Percentiles rank a stretch among this genome's conserved stretches.
Conservation (phyloP, 2,329 filamentous ascomycete species). For the Chaetomiaceae sp. region DNA sequence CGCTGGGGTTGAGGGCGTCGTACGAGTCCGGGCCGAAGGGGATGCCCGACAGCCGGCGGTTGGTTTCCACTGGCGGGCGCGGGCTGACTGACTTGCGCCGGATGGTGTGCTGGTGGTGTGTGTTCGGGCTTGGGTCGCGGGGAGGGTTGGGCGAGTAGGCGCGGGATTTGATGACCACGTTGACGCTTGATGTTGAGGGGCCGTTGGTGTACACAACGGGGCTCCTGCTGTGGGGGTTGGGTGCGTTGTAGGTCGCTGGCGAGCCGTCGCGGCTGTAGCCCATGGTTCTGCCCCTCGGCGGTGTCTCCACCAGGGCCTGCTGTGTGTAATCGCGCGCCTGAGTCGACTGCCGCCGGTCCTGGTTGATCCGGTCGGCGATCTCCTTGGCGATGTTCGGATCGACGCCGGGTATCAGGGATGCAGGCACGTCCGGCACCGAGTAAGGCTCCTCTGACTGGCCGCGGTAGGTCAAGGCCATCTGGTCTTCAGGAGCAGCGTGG, state of each 20-base stretch:
- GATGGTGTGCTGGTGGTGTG: slow-evolving; percentile 41
- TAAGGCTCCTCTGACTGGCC: slow-evolving; percentile 36
- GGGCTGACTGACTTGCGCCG: slow-evolving; percentile 72
- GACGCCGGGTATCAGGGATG: slow-evolving; percentile 57
- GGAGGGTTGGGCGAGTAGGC: slow-evolving; percentile 40
- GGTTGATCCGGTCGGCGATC: slow-evolving; percentile 53
- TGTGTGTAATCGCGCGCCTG: slow-evolving; percentile 43
- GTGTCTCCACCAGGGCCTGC: slow-evolving; percentile 35
- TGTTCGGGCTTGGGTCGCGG: slow-evolving; percentile 36
- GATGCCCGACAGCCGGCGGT: slow-evolving; percentile 53
- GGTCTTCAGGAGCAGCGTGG: slow-evolving; percentile 28
- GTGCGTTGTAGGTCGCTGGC: slow-evolving; percentile 31
- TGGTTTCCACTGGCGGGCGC: slow-evolving; percentile 49
- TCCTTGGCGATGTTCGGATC: slow-evolving; percentile 54
- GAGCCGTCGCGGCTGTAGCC: slow-evolving; percentile 30
- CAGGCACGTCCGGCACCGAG: slow-evolving; percentile 48
- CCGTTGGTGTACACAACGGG: slow-evolving; percentile 38
- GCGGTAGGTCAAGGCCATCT: slow-evolving; percentile 32
- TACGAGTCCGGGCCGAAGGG: slow-evolving; percentile 76
- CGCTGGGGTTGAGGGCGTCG: slow-evolving; percentile 62
- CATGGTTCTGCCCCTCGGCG: slow-evolving; percentile 40
- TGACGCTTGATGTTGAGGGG: slow-evolving; percentile 27
- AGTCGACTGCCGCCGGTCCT: slow-evolving; percentile 43
- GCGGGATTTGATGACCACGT: slow-evolving; percentile 37
- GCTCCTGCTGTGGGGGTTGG: slow-evolving; percentile 44